These are phyloP conservation scores for Arabidopsis lyrata DNA, from an alignment of 441 rosid genomes.

Conservation along the genomic window DNA sequence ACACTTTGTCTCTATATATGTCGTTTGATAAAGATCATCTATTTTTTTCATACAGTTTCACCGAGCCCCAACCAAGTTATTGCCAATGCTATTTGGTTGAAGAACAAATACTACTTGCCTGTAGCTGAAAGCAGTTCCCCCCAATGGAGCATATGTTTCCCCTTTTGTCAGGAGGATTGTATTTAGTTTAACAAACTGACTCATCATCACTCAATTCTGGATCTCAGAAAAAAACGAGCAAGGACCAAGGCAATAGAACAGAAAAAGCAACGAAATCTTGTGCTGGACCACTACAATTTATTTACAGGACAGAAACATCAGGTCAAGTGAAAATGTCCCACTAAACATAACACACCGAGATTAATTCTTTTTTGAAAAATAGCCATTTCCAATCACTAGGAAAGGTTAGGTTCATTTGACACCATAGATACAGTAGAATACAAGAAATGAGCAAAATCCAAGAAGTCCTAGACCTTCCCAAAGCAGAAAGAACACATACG, in stretches of 20 bases:
- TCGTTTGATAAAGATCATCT: too few species aligned
- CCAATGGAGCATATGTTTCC: not conserved
- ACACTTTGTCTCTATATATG: too few species aligned
- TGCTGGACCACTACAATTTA: not conserved
- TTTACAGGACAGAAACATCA: not conserved
- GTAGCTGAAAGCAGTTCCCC: slow-evolving; percentile 1
- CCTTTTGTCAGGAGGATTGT: not conserved
- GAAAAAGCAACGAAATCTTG: not conserved
- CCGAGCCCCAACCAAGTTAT: too few species aligned
- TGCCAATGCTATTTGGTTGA: too few species aligned
- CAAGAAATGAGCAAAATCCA: too few species aligned
- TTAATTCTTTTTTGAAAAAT: not conserved
- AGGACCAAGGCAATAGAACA: too few species aligned
- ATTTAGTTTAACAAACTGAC: not conserved
- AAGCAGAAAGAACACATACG: too few species aligned
- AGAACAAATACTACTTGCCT: too few species aligned
- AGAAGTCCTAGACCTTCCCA: too few species aligned
- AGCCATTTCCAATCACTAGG: not conserved
- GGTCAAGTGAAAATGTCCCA: not conserved
- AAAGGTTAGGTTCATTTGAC: slow-evolving; percentile 2
- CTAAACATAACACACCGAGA: not conserved
- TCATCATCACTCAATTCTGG: not conserved
- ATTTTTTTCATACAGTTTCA: too few species aligned
- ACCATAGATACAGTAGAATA: not conserved
- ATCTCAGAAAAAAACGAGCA: too few species aligned